Evolutionary conservation across 2,329 filamentous ascomycete genomes (phyloP), one percentile per base, ranked within the genome.

Genomic region (Tolypocladium paradoxum): DNA sequence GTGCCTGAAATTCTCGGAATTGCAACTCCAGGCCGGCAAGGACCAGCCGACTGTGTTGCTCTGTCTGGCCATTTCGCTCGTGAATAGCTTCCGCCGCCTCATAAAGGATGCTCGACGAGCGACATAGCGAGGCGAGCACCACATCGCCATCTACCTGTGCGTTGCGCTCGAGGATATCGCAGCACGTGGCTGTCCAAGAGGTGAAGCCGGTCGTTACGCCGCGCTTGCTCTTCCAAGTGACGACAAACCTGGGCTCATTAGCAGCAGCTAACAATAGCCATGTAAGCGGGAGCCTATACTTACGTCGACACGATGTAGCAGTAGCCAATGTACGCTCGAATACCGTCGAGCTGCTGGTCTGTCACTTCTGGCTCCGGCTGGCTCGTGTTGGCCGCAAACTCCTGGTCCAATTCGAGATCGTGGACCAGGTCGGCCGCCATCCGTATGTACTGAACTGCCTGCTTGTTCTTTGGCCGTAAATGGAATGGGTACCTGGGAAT

Each of bases 401-500:
- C 71, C 24, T 73, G 66, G 27, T 77, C 73, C 2, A 81, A 61
- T 6, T 77, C 76, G 1, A 81, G 68, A 52, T 81, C 77, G 9
- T 65, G 67, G 8, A 76, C 61, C 9, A 80, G 68, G 53, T 81
- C 78, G 18, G 70, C 68, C 0, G 72, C 71, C 76, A 81, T 80
- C 27, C 74, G 70, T 6, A 77, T 60, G 57, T 80, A 81, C 52
- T 79, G 77, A 6, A 70, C 65, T 0, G 71, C 65, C 38, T 78
- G 75, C 55, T 66, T 76, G 56, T 73, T 77, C 54, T 70, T 78
- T 2, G 77, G 77, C 1, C 77, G 67, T 16, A 81, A 65, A 54
- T 81, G 77, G 37, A 77, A 78, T 0, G 77, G 78, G 49, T 79
- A 79, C 77, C 77, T 79, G 50, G 50, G 24, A n/a, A 24, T 31